Evolutionary conservation across 2,329 filamentous ascomycete genomes (phyloP), one percentile per base, ranked within the genome.

Genomic region (Fusarium anguioides): DNA sequence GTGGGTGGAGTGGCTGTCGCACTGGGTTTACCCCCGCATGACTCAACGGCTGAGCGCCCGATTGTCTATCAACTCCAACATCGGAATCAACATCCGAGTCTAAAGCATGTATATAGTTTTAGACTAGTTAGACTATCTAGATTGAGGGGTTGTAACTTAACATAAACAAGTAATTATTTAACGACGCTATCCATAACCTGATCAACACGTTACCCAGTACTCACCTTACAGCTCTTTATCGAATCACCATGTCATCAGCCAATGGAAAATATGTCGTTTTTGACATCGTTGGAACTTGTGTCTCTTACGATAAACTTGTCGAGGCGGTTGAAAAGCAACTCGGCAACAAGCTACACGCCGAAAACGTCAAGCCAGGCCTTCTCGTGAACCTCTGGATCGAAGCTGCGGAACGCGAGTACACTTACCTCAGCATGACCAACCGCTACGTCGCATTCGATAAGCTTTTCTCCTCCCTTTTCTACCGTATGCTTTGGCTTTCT

Each of bases 331-430:
- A 81, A 6, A 48, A 70, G 5, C 75, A 76, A 18, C 77, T 85
- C 9, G 83, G 83, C 31, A 59, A 76, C 6, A 73, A 76, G 11
- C 79, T 86, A 2, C 70, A 68, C 8, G 61, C 73, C 9, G 66
- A 81, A 33, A 74, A 73, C 55, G 77, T 85, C 60, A 78, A 77
- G 9, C 72, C 82, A 0, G 76, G 77, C 26, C 75, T 81, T 23
- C 79, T 86, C 14, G 81, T 80, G 23, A 83, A 78, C 68, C 70
- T 77, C 5, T 85, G 82, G 83, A 75, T 83, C 60, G 81, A 81
- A 40, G 77, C 75, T 1, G 76, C 81, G 0, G 83, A 85, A 68
- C 77, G 80, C 18, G 82, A 86, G 60, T 85, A 81, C 66, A 85
- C 81, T 0, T 85, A 81, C 59, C 77, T 86, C 2, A 80, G 76